Conservation (phyloP, 2,329 filamentous ascomycete genomes). For the Colletotrichum salicis region DNA sequence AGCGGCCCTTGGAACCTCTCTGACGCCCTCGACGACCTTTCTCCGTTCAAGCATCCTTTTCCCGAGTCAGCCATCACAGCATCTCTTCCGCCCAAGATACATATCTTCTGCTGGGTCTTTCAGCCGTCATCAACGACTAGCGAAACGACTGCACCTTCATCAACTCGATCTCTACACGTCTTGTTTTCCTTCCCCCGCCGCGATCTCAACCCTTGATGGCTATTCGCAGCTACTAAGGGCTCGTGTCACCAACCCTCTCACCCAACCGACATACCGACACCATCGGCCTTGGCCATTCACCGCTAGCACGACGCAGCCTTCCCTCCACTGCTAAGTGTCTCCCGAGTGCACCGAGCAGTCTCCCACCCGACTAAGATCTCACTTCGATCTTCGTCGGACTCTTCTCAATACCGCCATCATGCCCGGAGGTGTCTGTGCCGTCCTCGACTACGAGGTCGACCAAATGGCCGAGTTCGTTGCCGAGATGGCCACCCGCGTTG, state of each 20-base stretch:
- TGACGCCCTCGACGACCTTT: conserved; percentile 18
- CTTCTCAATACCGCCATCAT: conserved; percentile 56
- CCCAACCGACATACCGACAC: conserved; percentile 3
- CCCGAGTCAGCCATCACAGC: conserved; percentile 16
- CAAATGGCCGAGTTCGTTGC: conserved; percentile 95
- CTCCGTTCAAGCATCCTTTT: conserved; percentile 14
- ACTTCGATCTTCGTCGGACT: conserved; percentile 53
- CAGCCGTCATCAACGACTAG: neutral
- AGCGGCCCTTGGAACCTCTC: conserved; percentile 8
- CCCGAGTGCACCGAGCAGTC: conserved; percentile 26
- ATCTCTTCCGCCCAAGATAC: conserved; percentile 2
- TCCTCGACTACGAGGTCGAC: conserved; percentile 97
- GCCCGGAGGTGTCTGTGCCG: conserved; percentile 87
- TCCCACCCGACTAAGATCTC: conserved; percentile 51
- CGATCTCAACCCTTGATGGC: conserved; percentile 30
- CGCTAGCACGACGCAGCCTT: neutral
- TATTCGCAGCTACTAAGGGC: conserved; percentile 28
- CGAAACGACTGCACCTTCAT: neutral
- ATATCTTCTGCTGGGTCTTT: neutral
- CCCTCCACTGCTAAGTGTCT: conserved; percentile 1
- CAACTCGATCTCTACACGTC: neutral
- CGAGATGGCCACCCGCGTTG: conserved; percentile 78
- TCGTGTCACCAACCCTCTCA: conserved; percentile 16
- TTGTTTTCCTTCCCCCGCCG: neutral
- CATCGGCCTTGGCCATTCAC: conserved; percentile 5